A percentile compares a stretch with the other conserved stretches of the same genome.
These are phyloP conservation scores for Vicia faba DNA, from an alignment of 306 rosid genomes.

Conservation along the genomic window DNA sequence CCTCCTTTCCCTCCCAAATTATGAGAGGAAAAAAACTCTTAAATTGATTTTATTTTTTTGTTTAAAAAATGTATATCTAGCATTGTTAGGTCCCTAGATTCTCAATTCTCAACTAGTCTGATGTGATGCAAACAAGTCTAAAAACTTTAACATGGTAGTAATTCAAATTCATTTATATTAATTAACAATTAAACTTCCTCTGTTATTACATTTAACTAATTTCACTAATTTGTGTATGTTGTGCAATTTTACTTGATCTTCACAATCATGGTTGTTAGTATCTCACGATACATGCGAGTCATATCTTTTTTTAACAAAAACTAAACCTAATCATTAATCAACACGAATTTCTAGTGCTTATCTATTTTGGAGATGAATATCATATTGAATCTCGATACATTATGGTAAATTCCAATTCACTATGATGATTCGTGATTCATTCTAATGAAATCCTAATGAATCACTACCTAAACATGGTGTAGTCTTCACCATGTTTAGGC, in stretches of 20 bases:
- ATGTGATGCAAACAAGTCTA: conserved; percentile 26
- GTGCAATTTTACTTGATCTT: conserved; percentile 27
- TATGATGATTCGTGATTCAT: too few relatives aligned
- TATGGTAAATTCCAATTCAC: too few relatives aligned
- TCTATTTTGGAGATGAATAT: too few relatives aligned
- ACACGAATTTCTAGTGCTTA: too few relatives aligned
- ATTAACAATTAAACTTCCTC: conserved; percentile 15
- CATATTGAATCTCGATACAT: too few relatives aligned
- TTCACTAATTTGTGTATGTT: conserved; percentile 20
- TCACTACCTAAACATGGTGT: too few relatives aligned
- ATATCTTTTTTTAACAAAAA: too few relatives aligned
- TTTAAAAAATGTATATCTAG: conserved; percentile 11
- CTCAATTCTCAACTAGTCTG: conserved; percentile 8
- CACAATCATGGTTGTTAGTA: not conserved
- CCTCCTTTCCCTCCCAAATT: too few relatives aligned
- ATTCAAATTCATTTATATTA: not conserved
- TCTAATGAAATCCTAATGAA: too few relatives aligned
- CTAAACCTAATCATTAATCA: too few relatives aligned
- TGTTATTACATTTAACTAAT: conserved; percentile 3
- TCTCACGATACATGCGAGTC: too few relatives aligned
- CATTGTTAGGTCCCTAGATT: conserved; percentile 14
- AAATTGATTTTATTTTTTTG: not conserved
- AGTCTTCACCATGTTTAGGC: too few relatives aligned
- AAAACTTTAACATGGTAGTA: conserved; percentile 9
- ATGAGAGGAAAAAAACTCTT: not conserved